A percentile compares a stretch with the other conserved stretches of the same genome.
phyloP scores from a whole-genome alignment of 2,329 filamentous ascomycete genomes.

The Torrubiellomyces zombiae region DNA sequence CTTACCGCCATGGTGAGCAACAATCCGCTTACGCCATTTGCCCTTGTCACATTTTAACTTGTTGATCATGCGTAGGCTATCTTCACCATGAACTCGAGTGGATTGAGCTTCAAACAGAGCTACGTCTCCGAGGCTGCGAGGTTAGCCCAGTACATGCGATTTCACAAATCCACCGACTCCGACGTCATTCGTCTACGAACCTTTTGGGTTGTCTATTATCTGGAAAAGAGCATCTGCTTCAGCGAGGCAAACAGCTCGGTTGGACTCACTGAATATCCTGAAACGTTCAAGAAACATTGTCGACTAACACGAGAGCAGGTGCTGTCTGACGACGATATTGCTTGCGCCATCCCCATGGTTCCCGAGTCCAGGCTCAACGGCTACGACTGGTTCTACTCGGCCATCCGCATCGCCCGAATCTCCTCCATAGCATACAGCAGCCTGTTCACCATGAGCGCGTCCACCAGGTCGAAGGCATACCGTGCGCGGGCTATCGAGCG shows the following conservation, averaged over 20 bases:
- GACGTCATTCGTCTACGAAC: slow-evolving; percentile 8
- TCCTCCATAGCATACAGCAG: slow-evolving; percentile 15
- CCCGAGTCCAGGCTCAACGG: slow-evolving; percentile 15
- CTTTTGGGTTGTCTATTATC: slow-evolving; percentile 22
- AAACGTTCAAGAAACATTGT: background rate
- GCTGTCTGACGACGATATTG: slow-evolving; percentile 20
- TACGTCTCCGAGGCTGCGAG: slow-evolving; percentile 17
- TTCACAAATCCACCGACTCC: slow-evolving; percentile 9
- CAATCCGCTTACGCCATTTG: too few species aligned
- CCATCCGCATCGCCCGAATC: slow-evolving; percentile 14
- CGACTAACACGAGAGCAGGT: slow-evolving; percentile 8
- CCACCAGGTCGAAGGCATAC: slow-evolving; percentile 7
- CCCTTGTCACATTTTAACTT: too few species aligned
- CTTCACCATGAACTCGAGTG: slow-evolving; percentile 17
- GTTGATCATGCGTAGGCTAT: too few species aligned
- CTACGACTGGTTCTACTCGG: slow-evolving; percentile 18
- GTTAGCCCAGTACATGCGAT: slow-evolving; percentile 15
- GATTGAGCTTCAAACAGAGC: slow-evolving; percentile 16
- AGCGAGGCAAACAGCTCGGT: slow-evolving; percentile 15
- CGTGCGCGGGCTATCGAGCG: slow-evolving; percentile 8
- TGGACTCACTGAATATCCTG: slow-evolving; percentile 4
- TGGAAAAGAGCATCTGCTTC: slow-evolving; percentile 20
- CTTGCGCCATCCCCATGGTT: slow-evolving; percentile 15
- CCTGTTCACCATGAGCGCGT: slow-evolving; percentile 18
- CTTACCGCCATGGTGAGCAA: slow-evolving; percentile 4